Evolutionary conservation across 768 basidiomycete species (phyloP).

Genomic region (Kwoniella dejecticola): DNA sequence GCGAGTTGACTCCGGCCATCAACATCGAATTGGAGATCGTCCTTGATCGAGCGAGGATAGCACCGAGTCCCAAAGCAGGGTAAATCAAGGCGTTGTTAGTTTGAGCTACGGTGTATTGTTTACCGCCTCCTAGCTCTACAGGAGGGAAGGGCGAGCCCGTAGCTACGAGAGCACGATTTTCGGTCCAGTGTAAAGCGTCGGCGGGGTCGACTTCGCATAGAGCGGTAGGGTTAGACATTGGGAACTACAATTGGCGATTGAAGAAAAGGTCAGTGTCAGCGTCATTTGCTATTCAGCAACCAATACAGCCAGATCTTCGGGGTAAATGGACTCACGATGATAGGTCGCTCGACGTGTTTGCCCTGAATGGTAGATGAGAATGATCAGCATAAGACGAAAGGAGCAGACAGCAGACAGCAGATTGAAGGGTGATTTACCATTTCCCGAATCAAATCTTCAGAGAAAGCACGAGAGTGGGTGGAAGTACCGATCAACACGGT

Average conservation of each 20-base stretch:
- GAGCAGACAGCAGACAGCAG: constrained; percentile 36
- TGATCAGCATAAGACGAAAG: too few species aligned
- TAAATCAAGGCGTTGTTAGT: constrained; percentile 64
- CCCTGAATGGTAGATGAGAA: constrained; percentile 15
- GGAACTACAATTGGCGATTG: constrained; percentile 34
- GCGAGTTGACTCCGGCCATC: constrained; percentile 73
- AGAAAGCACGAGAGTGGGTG: constrained; percentile 69
- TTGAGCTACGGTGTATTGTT: constrained; percentile 58
- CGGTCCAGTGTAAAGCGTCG: constrained; percentile 64
- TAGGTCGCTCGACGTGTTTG: constrained; percentile 68
- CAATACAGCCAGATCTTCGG: too few species aligned
- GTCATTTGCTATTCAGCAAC: constrained; percentile 2
- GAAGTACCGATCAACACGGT: constrained; percentile 84
- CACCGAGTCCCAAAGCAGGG: constrained; percentile 80
- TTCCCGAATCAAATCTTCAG: constrained; percentile 53
- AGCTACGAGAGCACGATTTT: constrained; percentile 75
- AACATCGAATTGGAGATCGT: constrained; percentile 79
- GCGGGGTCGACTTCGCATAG: constrained; percentile 64
- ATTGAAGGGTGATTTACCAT: constrained; percentile 58
- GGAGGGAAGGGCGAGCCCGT: constrained; percentile 83
- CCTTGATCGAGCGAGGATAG: constrained; percentile 69
- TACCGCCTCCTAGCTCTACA: constrained; percentile 66
- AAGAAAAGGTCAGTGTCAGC: too few species aligned
- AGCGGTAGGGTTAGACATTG: constrained; percentile 75
- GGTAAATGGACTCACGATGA: constrained; percentile 65